These are phyloP conservation scores for Podospora sp. DNA, from an alignment of 495 filamentous ascomycete genomes.

Conservation along the genomic window DNA sequence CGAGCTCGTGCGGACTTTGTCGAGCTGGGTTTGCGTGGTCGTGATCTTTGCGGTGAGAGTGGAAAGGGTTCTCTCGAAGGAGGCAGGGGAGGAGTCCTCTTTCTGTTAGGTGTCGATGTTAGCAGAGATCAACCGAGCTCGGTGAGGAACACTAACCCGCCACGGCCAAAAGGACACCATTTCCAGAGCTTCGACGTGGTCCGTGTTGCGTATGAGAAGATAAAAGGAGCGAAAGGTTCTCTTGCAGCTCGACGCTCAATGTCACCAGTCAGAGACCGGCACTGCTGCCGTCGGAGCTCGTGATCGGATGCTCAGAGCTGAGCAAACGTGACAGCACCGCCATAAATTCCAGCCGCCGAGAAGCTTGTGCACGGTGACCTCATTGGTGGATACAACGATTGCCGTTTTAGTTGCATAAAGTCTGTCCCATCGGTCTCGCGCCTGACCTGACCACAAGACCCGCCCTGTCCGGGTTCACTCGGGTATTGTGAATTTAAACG, in stretches of 20 bases:
- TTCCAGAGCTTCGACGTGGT: constrained; percentile 15
- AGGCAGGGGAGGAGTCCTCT: constrained; percentile 81
- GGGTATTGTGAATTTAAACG: neutral
- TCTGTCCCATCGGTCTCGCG: neutral
- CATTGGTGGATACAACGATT: constrained; percentile 22
- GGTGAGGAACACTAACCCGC: constrained; percentile 43
- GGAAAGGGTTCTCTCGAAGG: constrained; percentile 88
- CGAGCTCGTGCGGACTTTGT: constrained; percentile 66
- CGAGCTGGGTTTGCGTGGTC: constrained; percentile 67
- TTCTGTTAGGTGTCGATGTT: constrained; percentile 51
- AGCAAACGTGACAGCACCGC: neutral
- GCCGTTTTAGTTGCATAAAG: constrained; percentile 5
- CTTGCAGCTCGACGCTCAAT: neutral
- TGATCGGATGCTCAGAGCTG: neutral
- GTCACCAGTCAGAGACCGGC: constrained; percentile 2
- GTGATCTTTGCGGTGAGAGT: constrained; percentile 80
- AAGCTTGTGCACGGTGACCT: constrained; percentile 27
- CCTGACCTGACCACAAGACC: neutral
- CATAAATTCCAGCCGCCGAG: neutral
- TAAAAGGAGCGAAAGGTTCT: neutral
- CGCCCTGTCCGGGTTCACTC: neutral
- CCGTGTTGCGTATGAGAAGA: neutral
- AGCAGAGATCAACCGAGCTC: neutral
- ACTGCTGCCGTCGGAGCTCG: neutral
- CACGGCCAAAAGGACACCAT: constrained; percentile 83